A percentile compares a stretch with the other conserved stretches of the same genome.
phyloP scores from a whole-genome alignment of 768 basidiomycete genomes.

The Russula abietina region DNA sequence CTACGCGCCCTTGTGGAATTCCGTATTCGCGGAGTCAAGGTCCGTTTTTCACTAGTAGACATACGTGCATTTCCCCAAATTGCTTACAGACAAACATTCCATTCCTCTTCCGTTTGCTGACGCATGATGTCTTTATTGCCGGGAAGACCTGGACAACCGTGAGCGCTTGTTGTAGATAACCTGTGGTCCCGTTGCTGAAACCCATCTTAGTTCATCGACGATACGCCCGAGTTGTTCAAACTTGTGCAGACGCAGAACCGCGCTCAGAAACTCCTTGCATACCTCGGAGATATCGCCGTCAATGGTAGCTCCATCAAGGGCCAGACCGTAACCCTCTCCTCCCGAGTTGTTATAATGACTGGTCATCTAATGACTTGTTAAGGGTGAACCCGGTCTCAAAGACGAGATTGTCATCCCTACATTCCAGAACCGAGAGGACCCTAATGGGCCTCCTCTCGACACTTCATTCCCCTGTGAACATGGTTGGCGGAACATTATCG shows the following conservation, averaged over 20 bases:
- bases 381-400: conserved; percentile 92
- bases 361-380: conserved; percentile 1
- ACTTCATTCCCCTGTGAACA: conserved; percentile 73
- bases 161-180: conserved; percentile 27
- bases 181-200: not conserved
- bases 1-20: conserved; percentile 98
- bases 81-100: conserved; percentile 89
- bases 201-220: conserved; percentile 83
- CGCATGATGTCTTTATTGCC: conserved; percentile 91
- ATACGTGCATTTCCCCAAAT: not conserved
- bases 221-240: conserved; percentile 99
- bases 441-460: conserved; percentile 69
- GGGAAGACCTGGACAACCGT: conserved; percentile 99
- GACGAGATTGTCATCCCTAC: conserved; percentile 80
- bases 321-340: conserved; percentile 47
- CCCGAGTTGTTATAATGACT: not conserved
- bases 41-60: conserved; percentile 27
- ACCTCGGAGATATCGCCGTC: conserved; percentile 95
- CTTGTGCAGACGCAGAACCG: conserved; percentile 96
- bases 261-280: conserved; percentile 93
- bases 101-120: conserved; percentile 96
- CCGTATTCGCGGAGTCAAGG: conserved; percentile 98
- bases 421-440: conserved; percentile 72
- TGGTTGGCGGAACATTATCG: conserved; percentile 98
- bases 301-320: conserved; percentile 98